Conservation (phyloP, 1,284 basidiomycete genomes). For the Naganishia liquefaciens region DNA sequence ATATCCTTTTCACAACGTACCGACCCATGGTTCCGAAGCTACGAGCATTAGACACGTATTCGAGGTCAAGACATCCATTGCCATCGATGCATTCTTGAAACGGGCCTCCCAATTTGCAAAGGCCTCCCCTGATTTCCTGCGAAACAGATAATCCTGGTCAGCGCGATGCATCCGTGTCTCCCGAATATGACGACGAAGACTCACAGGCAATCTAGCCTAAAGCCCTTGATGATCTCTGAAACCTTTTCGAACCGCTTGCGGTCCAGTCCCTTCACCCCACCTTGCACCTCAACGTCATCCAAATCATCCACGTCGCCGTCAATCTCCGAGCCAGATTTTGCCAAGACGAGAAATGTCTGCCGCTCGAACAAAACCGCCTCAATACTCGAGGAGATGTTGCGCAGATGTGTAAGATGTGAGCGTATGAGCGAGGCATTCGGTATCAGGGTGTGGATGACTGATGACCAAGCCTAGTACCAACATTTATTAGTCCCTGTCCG, state of each 20-base stretch:
- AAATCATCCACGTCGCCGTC: constrained; percentile 44
- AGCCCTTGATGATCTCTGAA: constrained; percentile 90
- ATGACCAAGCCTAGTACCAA: constrained; percentile 82
- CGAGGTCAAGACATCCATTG: constrained; percentile 89
- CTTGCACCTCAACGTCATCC: constrained; percentile 42
- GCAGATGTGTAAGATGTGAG: constrained; percentile 79
- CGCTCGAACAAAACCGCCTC: constrained; percentile 96
- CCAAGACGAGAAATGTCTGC: constrained; percentile 96
- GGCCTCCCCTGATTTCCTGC: constrained; percentile 20
- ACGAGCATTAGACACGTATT: constrained; percentile 88
- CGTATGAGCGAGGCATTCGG: constrained; percentile 89
- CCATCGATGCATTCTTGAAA: constrained; percentile 72
- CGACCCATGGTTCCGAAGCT: constrained; percentile 80
- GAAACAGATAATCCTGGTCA: constrained; percentile 13
- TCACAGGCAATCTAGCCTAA: constrained; percentile 85
- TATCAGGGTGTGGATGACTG: constrained; percentile 93
- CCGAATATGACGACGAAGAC: constrained; percentile 46
- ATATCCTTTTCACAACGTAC: constrained; percentile 55
- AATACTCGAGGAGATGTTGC: constrained; percentile 78
- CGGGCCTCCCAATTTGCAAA: constrained; percentile 69
- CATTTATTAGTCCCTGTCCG: neutral
- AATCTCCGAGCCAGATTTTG: constrained; percentile 55
- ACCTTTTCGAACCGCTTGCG: constrained; percentile 91
- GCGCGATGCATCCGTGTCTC: neutral
- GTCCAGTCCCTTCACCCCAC: constrained; percentile 62